phyloP scores from a whole-genome alignment of 1,284 basidiomycete species.

The Leccinum subfulvum region DNA sequence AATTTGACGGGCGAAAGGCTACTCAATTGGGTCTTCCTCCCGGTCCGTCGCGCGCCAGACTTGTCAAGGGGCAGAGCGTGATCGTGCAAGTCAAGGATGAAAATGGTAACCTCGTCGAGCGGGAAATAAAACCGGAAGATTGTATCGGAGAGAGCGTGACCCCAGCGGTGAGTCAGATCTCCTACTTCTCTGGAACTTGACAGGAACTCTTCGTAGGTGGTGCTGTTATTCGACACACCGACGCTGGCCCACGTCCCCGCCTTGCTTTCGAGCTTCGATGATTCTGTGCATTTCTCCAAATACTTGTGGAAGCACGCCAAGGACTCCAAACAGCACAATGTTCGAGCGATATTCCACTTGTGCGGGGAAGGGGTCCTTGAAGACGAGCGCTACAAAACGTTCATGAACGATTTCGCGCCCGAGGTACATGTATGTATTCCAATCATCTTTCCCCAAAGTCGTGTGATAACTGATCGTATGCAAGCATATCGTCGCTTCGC shows the following conservation, averaged over 20 bases:
- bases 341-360: constrained; percentile 66
- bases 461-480: constrained; percentile 1
- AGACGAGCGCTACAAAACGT: constrained; percentile 66
- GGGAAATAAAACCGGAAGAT: constrained; percentile 58
- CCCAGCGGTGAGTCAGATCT: constrained; percentile 42
- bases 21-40: constrained; percentile 62
- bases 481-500: constrained; percentile 71
- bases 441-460: background rate
- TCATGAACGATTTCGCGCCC: constrained; percentile 66
- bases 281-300: constrained; percentile 48
- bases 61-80: constrained; percentile 56
- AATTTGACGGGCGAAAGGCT: constrained; percentile 77
- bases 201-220: constrained; percentile 39
- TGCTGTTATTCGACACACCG: constrained; percentile 64
- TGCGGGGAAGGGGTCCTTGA: constrained; percentile 68
- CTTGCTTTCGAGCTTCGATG: constrained; percentile 53
- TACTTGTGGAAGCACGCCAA: constrained; percentile 46
- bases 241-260: constrained; percentile 57
- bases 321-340: constrained; percentile 42
- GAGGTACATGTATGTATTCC: constrained; percentile 52
- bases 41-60: constrained; percentile 48
- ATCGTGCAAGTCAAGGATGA: constrained; percentile 51
- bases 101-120: constrained; percentile 34
- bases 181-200: background rate
- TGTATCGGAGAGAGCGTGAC: constrained; percentile 51